Conservation (phyloP, 2,329 filamentous ascomycete species). For the Passalora sequoiae region DNA sequence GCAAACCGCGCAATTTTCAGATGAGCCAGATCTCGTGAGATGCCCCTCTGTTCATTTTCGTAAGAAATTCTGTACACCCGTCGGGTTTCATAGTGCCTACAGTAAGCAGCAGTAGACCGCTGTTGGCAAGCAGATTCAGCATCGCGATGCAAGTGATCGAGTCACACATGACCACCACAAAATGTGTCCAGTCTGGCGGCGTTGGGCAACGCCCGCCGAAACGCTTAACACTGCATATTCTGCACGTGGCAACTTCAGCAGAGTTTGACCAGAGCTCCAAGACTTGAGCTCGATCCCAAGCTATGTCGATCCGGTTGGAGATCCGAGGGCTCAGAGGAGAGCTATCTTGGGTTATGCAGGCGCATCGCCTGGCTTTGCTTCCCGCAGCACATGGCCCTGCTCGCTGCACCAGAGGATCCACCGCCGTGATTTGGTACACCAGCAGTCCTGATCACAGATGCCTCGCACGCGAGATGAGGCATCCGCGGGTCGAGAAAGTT, state of each 20-base stretch:
- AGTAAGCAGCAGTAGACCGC: too few species aligned
- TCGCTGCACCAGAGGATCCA: conserved; percentile 6
- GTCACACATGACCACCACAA: conserved; percentile 10
- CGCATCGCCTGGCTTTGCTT: conserved; percentile 9
- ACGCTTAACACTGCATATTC: conserved; percentile 16
- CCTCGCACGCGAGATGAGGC: conserved; percentile 22
- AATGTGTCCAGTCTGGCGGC: conserved; percentile 4
- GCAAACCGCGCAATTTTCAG: not conserved
- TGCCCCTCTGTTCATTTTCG: not conserved
- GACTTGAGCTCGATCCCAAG: conserved; percentile 15
- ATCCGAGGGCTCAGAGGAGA: conserved; percentile 19
- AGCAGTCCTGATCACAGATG: conserved; percentile 12
- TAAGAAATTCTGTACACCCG: conserved; percentile 2
- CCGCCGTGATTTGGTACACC: conserved; percentile 16
- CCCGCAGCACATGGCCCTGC: conserved; percentile 6
- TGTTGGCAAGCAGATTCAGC: conserved; percentile 5
- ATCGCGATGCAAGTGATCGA: conserved; percentile 10
- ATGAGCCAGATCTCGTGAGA: not conserved
- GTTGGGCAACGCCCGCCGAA: conserved; percentile 11
- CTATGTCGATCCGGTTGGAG: conserved; percentile 27
- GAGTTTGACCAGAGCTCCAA: conserved; percentile 15
- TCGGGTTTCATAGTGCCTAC: conserved; percentile 9
- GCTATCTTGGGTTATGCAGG: conserved; percentile 20
- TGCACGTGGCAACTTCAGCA: conserved; percentile 19
- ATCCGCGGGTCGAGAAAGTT: not conserved